These are phyloP conservation scores for Ustulina deusta DNA, from an alignment of 2,329 filamentous ascomycete species.

Conservation along the genomic window DNA sequence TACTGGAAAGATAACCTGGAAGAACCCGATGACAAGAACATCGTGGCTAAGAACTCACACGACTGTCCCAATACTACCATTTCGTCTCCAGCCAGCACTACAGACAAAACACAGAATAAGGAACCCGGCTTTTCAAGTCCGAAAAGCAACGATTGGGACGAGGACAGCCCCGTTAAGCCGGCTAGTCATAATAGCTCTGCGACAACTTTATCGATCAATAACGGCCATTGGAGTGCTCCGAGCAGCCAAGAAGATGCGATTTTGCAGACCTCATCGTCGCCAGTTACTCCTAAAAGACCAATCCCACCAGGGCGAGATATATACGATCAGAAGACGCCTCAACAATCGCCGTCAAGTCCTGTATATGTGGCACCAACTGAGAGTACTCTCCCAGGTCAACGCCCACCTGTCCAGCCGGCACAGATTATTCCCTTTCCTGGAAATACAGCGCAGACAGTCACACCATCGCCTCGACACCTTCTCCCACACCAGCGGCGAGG, in stretches of 20 bases:
- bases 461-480: neutral
- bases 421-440: neutral
- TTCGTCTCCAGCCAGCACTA: neutral
- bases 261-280: neutral
- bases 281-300: neutral
- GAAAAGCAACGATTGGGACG: neutral
- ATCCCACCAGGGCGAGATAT: too few relatives aligned
- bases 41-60: neutral
- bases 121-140: neutral
- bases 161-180: neutral
- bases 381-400: too few relatives aligned
- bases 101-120: neutral
- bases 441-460: neutral
- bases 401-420: neutral
- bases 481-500: neutral
- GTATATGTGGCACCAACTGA: too few relatives aligned
- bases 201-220: neutral
- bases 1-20: conserved; percentile 11
- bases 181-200: neutral
- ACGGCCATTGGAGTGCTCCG: too few relatives aligned
- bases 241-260: neutral
- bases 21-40: neutral
- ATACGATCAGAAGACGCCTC: too few relatives aligned
- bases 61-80: neutral
- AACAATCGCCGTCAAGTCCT: too few relatives aligned